phyloP scores from a whole-genome alignment of 768 basidiomycete genomes.

The Tylopilus rubrobrunneus region DNA sequence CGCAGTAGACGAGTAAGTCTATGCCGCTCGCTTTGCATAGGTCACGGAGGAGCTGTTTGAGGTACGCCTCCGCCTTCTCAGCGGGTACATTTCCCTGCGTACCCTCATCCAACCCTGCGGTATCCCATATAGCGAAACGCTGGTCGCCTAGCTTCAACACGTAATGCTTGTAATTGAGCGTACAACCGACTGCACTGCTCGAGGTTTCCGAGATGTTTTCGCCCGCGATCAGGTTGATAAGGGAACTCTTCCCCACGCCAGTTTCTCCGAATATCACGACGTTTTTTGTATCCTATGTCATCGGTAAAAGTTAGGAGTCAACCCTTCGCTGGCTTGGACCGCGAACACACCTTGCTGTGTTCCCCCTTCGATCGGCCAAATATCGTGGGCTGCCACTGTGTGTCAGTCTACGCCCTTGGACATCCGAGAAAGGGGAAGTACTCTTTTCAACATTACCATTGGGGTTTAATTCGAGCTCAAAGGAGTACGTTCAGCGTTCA shows the following conservation, averaged over 20 bases:
- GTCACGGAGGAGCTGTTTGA: conserved; percentile 26
- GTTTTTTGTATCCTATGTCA: conserved; percentile 11
- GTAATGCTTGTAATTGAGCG: conserved; percentile 6
- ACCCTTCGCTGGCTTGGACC: not conserved
- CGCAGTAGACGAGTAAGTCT: conserved; percentile 28
- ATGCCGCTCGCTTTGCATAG: conserved; percentile 11
- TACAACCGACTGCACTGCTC: conserved; percentile 22
- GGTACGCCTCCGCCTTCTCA: conserved; percentile 22
- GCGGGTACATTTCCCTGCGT: conserved; percentile 20
- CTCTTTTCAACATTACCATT: too few relatives aligned
- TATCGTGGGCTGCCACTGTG: conserved; percentile 2
- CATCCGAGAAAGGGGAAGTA: too few relatives aligned
- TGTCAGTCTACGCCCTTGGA: not conserved
- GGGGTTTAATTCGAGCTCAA: too few relatives aligned
- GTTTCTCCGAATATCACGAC: conserved; percentile 21
- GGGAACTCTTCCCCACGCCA: conserved; percentile 24
- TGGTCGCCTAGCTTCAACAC: conserved; percentile 8
- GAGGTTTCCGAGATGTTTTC: conserved; percentile 12
- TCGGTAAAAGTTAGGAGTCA: not conserved
- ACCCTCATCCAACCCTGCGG: conserved; percentile 25
- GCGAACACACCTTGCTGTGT: conserved; percentile 9
- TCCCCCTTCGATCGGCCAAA: not conserved
- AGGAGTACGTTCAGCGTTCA: not conserved
- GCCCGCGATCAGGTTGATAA: conserved; percentile 20
- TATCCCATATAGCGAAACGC: conserved; percentile 22